Conservation (phyloP, 75 land plant genomes). For the Pinus albicaulis region DNA sequence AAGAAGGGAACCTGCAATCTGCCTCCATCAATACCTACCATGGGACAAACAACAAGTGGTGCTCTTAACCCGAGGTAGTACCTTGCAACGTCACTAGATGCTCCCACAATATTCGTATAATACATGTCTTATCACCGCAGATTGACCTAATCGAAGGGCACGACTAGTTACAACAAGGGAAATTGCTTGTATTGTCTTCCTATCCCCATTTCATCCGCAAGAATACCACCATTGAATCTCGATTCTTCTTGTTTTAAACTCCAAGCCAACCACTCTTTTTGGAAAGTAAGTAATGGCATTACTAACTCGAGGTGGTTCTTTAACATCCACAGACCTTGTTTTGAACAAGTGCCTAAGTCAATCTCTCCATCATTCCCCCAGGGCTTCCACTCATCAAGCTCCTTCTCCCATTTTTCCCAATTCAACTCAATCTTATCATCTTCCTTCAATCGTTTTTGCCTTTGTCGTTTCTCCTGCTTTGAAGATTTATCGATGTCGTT, state of each 20-base stretch:
- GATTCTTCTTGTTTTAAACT: conserved; percentile 78
- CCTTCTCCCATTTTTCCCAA: conserved; percentile 62
- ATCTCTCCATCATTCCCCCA: conserved; percentile 38
- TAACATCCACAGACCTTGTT: conserved; percentile 2
- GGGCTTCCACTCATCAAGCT: conserved; percentile 29
- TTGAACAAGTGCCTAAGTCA: conserved; percentile 14
- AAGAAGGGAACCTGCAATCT: conserved; percentile 56
- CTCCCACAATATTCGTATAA: background rate
- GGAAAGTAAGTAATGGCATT: conserved; percentile 75
- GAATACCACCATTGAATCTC: conserved; percentile 64
- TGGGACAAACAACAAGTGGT: conserved; percentile 91
- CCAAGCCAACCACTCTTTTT: conserved; percentile 94
- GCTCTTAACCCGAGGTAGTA: conserved; percentile 33
- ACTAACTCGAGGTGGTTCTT: conserved; percentile 57
- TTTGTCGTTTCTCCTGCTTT: background rate
- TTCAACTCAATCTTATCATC: background rate
- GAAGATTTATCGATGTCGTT: background rate
- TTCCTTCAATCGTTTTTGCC: background rate
- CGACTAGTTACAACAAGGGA: conserved; percentile 68
- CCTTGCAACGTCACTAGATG: conserved; percentile 5
- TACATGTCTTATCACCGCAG: background rate
- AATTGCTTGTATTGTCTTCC: conserved; percentile 93
- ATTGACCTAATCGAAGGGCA: conserved; percentile 9
- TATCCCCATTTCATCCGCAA: conserved; percentile 99
- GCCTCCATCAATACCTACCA: conserved; percentile 86